phyloP scores from a whole-genome alignment of 2,329 filamentous ascomycete genomes.

The Eutypella sp. region DNA sequence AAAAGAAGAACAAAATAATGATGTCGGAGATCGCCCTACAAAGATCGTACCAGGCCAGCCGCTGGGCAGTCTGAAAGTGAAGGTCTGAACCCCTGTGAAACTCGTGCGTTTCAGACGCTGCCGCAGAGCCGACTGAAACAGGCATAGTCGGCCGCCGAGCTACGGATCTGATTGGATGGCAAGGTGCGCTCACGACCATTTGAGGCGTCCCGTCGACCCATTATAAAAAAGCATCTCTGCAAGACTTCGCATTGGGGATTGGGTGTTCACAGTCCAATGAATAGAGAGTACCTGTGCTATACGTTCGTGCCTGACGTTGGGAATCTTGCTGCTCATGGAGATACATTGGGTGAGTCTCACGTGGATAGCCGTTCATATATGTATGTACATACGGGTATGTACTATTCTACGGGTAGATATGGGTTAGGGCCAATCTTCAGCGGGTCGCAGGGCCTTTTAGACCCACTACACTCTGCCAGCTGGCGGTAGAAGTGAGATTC shows the following conservation, averaged over 20 bases:
- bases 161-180: constrained; percentile 7
- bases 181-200: too few species aligned
- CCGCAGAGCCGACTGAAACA: constrained; percentile 34
- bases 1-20: not conserved
- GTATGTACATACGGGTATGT: not conserved
- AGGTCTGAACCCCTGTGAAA: constrained; percentile 24
- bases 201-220: too few species aligned
- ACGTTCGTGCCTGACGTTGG: too few species aligned
- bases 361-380: too few species aligned
- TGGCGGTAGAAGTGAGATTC: not conserved
- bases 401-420: not conserved
- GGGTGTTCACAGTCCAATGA: too few species aligned
- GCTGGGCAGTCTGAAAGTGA: constrained; percentile 4
- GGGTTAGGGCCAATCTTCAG: not conserved
- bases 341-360: too few species aligned
- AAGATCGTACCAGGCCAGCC: not conserved
- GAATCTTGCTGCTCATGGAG: too few species aligned
- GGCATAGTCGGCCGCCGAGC: constrained; percentile 15
- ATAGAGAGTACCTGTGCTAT: too few species aligned
- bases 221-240: too few species aligned
- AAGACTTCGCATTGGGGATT: too few species aligned
- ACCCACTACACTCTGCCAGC: not conserved
- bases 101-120: constrained; percentile 42
- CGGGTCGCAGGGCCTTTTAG: not conserved
- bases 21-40: too few species aligned